phyloP scores from a whole-genome alignment of 108 stramenopile species.

The Seminavis robusta region DNA sequence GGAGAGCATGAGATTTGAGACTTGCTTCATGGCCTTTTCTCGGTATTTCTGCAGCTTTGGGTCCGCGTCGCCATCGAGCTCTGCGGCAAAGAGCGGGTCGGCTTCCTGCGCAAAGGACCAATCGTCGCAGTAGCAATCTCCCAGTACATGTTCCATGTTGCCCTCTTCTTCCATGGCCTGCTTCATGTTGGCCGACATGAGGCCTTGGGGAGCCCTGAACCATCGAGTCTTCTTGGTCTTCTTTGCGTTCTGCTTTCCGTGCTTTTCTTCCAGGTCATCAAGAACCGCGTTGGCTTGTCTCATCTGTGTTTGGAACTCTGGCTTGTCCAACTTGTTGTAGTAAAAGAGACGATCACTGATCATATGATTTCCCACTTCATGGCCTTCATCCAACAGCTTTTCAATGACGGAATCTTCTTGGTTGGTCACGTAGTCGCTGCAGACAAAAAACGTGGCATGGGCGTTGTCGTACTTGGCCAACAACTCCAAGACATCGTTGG shows the following conservation, averaged over 20 bases:
- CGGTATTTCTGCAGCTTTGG: too few species aligned
- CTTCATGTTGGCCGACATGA: background rate
- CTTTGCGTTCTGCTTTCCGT: too few species aligned
- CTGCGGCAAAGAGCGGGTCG: too few species aligned
- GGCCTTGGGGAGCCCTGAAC: slow-evolving; percentile 10
- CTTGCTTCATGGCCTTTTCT: too few species aligned
- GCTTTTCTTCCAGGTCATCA: background rate
- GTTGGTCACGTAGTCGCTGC: background rate
- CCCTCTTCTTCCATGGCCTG: background rate
- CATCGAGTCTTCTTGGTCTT: background rate
- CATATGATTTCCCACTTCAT: slow-evolving; percentile 9
- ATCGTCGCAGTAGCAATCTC: slow-evolving; percentile 8
- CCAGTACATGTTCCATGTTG: slow-evolving; percentile 5
- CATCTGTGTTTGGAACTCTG: background rate
- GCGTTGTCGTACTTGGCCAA: background rate
- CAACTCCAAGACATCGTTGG: slow-evolving; percentile 1
- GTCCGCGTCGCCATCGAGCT: background rate
- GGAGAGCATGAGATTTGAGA: background rate
- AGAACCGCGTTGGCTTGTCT: background rate
- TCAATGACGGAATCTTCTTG: background rate
- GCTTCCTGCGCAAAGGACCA: slow-evolving; percentile 1
- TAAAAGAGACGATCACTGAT: background rate
- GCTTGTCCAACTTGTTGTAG: background rate
- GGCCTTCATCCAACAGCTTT: slow-evolving; percentile 7
- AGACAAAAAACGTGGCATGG: slow-evolving; percentile 11